These are phyloP conservation scores for Nephromyces sp. DNA, from an alignment of 169 alveolate genomes.

Conservation along the genomic window DNA sequence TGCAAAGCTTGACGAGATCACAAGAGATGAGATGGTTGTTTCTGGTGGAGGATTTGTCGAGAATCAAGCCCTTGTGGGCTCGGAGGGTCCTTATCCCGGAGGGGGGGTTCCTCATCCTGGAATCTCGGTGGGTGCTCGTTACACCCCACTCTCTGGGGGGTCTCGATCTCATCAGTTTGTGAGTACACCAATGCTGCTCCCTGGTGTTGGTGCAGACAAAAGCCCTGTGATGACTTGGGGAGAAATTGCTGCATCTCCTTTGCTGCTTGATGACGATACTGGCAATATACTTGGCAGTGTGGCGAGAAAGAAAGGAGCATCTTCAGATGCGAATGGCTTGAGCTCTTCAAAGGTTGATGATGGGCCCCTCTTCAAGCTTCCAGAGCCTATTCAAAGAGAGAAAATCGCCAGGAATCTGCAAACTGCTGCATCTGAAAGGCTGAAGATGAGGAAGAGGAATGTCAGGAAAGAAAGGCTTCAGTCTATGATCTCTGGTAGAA, in stretches of 20 bases:
- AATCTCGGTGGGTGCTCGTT: too few relatives aligned
- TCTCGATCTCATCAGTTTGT: neutral
- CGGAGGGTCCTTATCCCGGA: too few relatives aligned
- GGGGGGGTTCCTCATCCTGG: too few relatives aligned
- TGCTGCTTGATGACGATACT: neutral
- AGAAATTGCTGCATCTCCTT: neutral
- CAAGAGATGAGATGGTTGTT: too few relatives aligned
- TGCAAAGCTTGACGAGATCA: too few relatives aligned
- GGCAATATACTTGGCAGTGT: too few relatives aligned
- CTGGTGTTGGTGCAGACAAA: neutral
- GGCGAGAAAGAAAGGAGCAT: too few relatives aligned
- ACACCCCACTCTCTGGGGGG: too few relatives aligned
- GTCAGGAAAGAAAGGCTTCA: neutral
- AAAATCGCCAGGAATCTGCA: neutral
- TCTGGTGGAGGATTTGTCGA: too few relatives aligned
- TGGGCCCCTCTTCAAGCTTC: neutral
- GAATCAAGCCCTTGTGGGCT: too few relatives aligned
- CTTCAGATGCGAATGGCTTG: too few relatives aligned
- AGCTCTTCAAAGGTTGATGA: too few relatives aligned
- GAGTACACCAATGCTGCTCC: neutral
- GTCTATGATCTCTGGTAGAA: neutral
- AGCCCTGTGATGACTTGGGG: constrained; percentile 15
- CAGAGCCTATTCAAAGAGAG: neutral
- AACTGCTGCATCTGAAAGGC: neutral
- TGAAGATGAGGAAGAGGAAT: neutral